These are phyloP conservation scores for Polygonum maritimum DNA, from an alignment of 148 eudicot genomes.

Conservation along the genomic window DNA sequence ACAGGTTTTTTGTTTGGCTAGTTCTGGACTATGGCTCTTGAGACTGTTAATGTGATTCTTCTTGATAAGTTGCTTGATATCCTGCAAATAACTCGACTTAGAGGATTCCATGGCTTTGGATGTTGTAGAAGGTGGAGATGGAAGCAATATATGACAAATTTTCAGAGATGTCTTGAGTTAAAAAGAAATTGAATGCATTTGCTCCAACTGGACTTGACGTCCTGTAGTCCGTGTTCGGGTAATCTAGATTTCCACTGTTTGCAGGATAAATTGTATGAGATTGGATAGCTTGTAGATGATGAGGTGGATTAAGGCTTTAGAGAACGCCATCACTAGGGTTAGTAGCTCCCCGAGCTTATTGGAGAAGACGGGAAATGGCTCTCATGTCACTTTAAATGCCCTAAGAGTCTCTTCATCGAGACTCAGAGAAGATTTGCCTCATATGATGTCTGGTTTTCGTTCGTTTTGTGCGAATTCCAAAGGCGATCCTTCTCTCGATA, in stretches of 20 bases:
- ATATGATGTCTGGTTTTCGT: background rate
- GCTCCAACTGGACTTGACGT: background rate
- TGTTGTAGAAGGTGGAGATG: too few relatives aligned
- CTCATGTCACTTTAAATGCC: background rate
- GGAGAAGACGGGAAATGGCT: background rate
- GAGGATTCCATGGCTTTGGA: background rate
- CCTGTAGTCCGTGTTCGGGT: background rate
- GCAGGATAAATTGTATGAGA: background rate
- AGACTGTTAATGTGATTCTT: background rate
- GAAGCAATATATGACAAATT: too few relatives aligned
- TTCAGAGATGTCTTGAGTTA: too few relatives aligned
- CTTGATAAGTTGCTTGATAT: background rate
- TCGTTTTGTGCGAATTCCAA: background rate
- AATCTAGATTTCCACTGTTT: background rate
- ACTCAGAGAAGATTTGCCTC: background rate
- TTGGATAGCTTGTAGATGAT: background rate
- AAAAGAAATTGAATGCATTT: too few relatives aligned
- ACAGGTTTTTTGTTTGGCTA: background rate
- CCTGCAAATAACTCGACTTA: background rate
- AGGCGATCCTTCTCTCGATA: conserved; percentile 34
- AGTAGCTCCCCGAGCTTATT: background rate
- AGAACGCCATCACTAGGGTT: background rate
- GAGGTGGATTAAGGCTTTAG: conserved; percentile 4
- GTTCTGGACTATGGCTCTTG: background rate
- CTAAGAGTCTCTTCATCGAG: background rate